Evolutionary conservation across 2,329 filamentous ascomycete genomes (phyloP).

Genomic region (Xylaria sp.): DNA sequence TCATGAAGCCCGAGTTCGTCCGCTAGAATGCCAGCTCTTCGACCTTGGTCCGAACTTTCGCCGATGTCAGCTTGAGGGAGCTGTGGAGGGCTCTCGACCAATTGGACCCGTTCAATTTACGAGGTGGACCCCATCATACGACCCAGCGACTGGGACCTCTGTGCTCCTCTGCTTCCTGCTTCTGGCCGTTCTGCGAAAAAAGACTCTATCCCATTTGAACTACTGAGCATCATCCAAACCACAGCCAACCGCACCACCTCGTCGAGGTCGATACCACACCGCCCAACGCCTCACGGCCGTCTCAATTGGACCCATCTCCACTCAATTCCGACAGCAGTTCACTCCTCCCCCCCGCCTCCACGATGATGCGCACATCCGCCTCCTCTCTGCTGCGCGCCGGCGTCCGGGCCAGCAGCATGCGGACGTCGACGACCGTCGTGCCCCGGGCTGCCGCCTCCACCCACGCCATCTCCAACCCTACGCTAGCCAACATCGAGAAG

Average conservation of each 20-base stretch:
- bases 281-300: slow-evolving; percentile 37
- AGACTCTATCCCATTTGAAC: slow-evolving; percentile 43
- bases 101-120: slow-evolving; percentile 34
- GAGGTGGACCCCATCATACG: slow-evolving; percentile 46
- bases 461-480: slow-evolving; percentile 97
- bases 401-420: slow-evolving; percentile 54
- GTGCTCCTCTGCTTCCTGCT: slow-evolving; percentile 10
- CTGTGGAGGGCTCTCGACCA: slow-evolving; percentile 26
- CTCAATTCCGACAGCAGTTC: slow-evolving; percentile 35
- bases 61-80: slow-evolving; percentile 39
- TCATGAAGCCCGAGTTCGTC: background rate
- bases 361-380: slow-evolving; percentile 66
- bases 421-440: slow-evolving; percentile 53
- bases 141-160: slow-evolving; percentile 36
- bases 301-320: slow-evolving; percentile 46
- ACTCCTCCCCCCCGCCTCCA: slow-evolving; percentile 26
- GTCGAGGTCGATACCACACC: slow-evolving; percentile 25
- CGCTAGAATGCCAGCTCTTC: slow-evolving; percentile 8
- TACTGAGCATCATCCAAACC: slow-evolving; percentile 31
- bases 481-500: slow-evolving; percentile 98
- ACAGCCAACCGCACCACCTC: slow-evolving; percentile 33
- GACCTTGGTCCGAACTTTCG: slow-evolving; percentile 41
- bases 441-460: slow-evolving; percentile 70
- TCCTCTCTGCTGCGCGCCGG: slow-evolving; percentile 64
- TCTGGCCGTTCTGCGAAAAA: slow-evolving; percentile 44